These are phyloP conservation scores for Lactarius trivialis DNA, from an alignment of 768 basidiomycete species.

Conservation along the genomic window DNA sequence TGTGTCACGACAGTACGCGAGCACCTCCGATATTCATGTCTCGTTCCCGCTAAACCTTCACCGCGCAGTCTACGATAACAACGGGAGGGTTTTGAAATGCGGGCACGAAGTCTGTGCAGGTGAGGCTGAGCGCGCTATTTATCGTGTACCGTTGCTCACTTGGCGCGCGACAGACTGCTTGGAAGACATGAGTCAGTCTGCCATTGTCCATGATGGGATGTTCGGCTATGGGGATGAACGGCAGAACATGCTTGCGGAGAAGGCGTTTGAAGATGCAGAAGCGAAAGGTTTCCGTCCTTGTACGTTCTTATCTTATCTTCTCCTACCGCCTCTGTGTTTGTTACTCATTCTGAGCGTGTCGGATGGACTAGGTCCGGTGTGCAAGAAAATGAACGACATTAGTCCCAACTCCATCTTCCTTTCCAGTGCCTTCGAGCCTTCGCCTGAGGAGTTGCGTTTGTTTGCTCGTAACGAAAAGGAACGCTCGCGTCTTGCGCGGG, in stretches of 20 bases:
- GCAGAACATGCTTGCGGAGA: slow-evolving; percentile 49
- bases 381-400: slow-evolving; percentile 59
- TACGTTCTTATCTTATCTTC: slow-evolving; percentile 27
- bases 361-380: slow-evolving; percentile 49
- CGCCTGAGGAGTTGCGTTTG: slow-evolving; percentile 46
- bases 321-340: neutral
- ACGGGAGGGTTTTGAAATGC: slow-evolving; percentile 57
- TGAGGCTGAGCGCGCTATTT: slow-evolving; percentile 25
- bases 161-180: slow-evolving; percentile 41
- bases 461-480: slow-evolving; percentile 30
- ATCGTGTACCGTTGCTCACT: neutral
- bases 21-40: neutral
- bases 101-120: slow-evolving; percentile 61
- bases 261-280: slow-evolving; percentile 48
- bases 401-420: slow-evolving; percentile 48
- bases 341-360: neutral
- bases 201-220: slow-evolving; percentile 50
- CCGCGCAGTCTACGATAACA: slow-evolving; percentile 39
- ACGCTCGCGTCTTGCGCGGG: slow-evolving; percentile 2
- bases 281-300: slow-evolving; percentile 57
- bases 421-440: slow-evolving; percentile 62
- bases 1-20: slow-evolving; percentile 56
- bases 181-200: slow-evolving; percentile 44
- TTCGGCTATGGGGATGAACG: slow-evolving; percentile 54
- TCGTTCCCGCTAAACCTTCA: slow-evolving; percentile 22